Conservation (phyloP, 2,329 filamentous ascomycete genomes). For the Pestalotiopsis sp. region DNA sequence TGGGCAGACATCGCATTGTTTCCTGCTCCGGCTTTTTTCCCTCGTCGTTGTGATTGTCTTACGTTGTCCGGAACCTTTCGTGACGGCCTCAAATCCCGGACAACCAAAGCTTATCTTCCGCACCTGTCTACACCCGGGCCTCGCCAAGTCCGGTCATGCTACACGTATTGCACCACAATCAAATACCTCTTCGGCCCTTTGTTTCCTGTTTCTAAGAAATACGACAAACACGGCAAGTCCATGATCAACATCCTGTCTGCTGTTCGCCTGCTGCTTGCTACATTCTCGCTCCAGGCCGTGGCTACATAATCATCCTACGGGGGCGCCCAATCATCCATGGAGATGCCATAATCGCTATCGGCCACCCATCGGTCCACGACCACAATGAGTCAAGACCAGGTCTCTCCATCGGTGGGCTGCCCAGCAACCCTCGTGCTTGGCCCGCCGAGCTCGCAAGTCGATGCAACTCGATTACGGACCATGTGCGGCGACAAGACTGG, state of each 20-base stretch:
- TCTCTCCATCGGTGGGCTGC: background rate
- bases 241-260: background rate
- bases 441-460: slow-evolving; percentile 11
- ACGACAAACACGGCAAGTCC: background rate
- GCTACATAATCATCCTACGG: background rate
- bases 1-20: background rate
- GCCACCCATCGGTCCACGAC: background rate
- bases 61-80: background rate
- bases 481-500: slow-evolving; percentile 9
- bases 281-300: background rate
- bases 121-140: background rate
- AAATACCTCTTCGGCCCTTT: background rate
- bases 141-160: slow-evolving; percentile 1
- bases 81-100: background rate
- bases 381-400: background rate
- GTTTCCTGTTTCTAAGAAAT: background rate
- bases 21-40: background rate
- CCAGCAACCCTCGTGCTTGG: background rate
- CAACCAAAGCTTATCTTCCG: slow-evolving; percentile 6
- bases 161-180: background rate
- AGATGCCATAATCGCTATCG: background rate
- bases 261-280: background rate
- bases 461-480: slow-evolving; percentile 12
- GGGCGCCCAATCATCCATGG: background rate
- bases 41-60: background rate